These are phyloP conservation scores for Pouteria campechiana DNA, from an alignment of 179 eudicot species.

Conservation along the genomic window DNA sequence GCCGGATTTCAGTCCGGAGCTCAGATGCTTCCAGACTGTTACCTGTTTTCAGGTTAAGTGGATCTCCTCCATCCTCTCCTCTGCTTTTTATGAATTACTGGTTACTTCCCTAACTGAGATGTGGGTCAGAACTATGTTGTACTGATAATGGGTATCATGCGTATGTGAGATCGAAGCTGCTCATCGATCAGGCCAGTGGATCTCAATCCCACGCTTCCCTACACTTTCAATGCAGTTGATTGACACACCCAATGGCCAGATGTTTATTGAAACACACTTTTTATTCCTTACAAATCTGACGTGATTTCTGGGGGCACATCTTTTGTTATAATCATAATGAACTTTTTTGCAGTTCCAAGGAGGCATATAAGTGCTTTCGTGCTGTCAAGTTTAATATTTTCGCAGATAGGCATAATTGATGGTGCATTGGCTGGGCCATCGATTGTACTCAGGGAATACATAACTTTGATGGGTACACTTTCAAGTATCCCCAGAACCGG, in stretches of 20 bases:
- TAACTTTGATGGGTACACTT: constrained; percentile 81
- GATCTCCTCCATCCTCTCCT: too few species aligned
- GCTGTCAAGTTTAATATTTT: constrained; percentile 39
- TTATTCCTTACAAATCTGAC: too few species aligned
- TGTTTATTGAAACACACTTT: too few species aligned
- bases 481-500: constrained; percentile 77
- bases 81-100: too few species aligned
- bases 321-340: constrained; percentile 64
- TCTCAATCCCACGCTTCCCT: too few species aligned
- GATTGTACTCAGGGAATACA: constrained; percentile 55
- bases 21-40: constrained; percentile 8
- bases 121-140: too few species aligned
- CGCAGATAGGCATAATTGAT: constrained; percentile 16
- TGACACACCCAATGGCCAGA: too few species aligned
- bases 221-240: too few species aligned
- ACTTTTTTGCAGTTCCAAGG: constrained; percentile 83
- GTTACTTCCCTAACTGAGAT: too few species aligned
- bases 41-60: constrained; percentile 12
- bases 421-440: constrained; percentile 45
- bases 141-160: too few species aligned
- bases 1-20: constrained; percentile 8
- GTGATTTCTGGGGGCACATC: constrained; percentile 44
- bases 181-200: too few species aligned
- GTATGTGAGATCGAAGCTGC: too few species aligned
- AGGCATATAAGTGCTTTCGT: constrained; percentile 44